A percentile compares a stretch with the other conserved stretches of the same genome.
Evolutionary conservation across 371 early-diverging fungal species (phyloP).

Genomic region (Blyttiomyces sp.): DNA sequence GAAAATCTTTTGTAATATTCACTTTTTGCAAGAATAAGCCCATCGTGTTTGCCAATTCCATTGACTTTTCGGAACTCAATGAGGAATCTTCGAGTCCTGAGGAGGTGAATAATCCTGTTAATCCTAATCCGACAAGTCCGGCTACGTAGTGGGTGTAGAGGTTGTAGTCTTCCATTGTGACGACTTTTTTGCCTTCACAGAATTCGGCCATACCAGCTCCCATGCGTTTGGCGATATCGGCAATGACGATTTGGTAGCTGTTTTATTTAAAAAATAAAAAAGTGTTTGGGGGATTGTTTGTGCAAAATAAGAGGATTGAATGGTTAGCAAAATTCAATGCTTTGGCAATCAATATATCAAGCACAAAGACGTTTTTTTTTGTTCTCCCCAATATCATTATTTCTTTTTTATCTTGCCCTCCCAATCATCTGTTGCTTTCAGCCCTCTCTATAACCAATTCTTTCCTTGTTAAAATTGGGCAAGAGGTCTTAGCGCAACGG

Average conservation of each 20-base stretch:
- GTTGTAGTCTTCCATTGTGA: conserved; percentile 81
- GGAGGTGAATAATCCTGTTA: conserved; percentile 84
- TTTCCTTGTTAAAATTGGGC: no score
- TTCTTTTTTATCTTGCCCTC: no score
- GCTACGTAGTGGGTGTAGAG: conserved; percentile 97
- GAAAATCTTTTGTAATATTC: conserved; percentile 91
- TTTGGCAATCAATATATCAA: not conserved
- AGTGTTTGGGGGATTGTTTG: no score
- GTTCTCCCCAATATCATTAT: not conserved
- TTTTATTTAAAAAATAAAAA: no score
- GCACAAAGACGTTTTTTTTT: not conserved
- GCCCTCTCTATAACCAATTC: no score
- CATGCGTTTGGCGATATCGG: conserved; percentile 88
- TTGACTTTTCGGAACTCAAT: conserved; percentile 30
- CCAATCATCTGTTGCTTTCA: no score
- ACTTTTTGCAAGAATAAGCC: conserved; percentile 95
- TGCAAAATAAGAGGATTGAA: no score
- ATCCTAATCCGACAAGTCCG: conserved; percentile 91
- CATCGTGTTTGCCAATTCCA: conserved; percentile 79
- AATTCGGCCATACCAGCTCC: conserved; percentile 93
- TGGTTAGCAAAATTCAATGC: no score
- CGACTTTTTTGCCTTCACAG: conserved; percentile 66
- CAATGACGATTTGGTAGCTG: conserved; percentile 79
- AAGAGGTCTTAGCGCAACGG: no score
- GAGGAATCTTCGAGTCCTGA: conserved; percentile 75